Base-by-base conservation (phyloP, 768 basidiomycete species). In the Candolleomyces aberdarensis region DNA sequence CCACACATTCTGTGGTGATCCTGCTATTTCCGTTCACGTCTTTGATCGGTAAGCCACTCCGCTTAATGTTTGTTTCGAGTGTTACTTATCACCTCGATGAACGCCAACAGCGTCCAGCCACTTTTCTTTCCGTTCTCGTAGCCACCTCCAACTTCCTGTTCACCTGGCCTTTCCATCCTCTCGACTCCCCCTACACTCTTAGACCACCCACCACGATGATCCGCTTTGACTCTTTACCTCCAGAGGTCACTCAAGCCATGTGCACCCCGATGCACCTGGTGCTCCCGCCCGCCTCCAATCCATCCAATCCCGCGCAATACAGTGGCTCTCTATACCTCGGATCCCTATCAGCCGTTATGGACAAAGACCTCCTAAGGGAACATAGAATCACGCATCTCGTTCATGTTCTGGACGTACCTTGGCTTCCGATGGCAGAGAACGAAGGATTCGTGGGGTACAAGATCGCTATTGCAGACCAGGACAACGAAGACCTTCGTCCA, bases 241-340 rank as follows among this genome's bases (percentile, higher is more conserved):
- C 85, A 31, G 89, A 91, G 66, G 87, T 91, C 53, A 85, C 88
- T 81, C 87, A 90, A 71, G 86, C 90, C 7, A 89, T 92, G 85
- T 91, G 89, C 76, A 92, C 89, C 0, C 90, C 90, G 0, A 91
- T 92, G 90, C 89, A 92, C 74, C 81, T 82, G 64, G 83, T 92
- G 67, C 76, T 90, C 13, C 60, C 78, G 0, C 79, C 82, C 36
- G 73, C 75, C 47, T 49, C 72, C 52, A 60, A 69, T 46, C 51
- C 70, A 57, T 53, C 64, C 31, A 68, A 64, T 14, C 68, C 71
- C 17, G 61, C 66, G 5, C 65, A 68, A 47, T 56, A 66, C 15
- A 53, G 64, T 26, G 89, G 90, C 50, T 75, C 79, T 0, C 85
- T 92, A 59, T 91, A 85, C 73, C 78, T 92, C 56, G 90, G 87